Percentiles rank a stretch among this genome's conserved stretches.
phyloP scores from a whole-genome alignment of 1,139 yeast species.

The Pichia sp. region DNA sequence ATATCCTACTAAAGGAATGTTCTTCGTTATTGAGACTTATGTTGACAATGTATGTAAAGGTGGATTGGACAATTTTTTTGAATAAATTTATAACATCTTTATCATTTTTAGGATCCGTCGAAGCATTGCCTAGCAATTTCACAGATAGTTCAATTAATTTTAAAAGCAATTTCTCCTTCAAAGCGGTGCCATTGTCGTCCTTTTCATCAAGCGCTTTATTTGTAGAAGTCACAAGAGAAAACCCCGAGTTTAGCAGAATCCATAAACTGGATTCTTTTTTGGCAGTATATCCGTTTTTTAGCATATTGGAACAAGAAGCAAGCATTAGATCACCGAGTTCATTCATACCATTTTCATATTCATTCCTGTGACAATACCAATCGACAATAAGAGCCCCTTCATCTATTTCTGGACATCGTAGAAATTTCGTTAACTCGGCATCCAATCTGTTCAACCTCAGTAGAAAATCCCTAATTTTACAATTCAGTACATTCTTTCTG shows the following conservation, averaged over 20 bases:
- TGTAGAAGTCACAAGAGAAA: conserved; percentile 28
- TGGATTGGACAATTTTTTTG: conserved; percentile 40
- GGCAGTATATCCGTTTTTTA: conserved; percentile 1
- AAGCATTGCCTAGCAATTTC: conserved; percentile 25
- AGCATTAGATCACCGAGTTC: conserved; percentile 15
- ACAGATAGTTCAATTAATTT: conserved; percentile 21
- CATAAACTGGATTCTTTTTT: conserved; percentile 20
- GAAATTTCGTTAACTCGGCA: conserved; percentile 20
- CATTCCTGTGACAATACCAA: conserved; percentile 11
- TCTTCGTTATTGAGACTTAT: conserved; percentile 15
- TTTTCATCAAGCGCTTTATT: background rate
- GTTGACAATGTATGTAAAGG: conserved; percentile 44
- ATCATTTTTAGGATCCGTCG: conserved; percentile 5
- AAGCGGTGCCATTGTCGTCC: conserved; percentile 9
- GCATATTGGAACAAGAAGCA: conserved; percentile 17
- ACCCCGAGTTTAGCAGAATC: conserved; percentile 30
- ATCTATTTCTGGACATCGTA: conserved; percentile 18
- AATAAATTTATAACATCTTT: conserved; percentile 24
- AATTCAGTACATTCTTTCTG: background rate
- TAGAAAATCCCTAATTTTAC: conserved; percentile 14
- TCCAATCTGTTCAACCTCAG: conserved; percentile 13
- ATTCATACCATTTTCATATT: conserved; percentile 13
- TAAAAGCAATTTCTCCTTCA: conserved; percentile 19
- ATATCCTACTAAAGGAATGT: conserved; percentile 38
- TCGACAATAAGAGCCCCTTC: conserved; percentile 24